phyloP scores from a whole-genome alignment of 805 yeast species.

The Brettanomyces bruxellensis region DNA sequence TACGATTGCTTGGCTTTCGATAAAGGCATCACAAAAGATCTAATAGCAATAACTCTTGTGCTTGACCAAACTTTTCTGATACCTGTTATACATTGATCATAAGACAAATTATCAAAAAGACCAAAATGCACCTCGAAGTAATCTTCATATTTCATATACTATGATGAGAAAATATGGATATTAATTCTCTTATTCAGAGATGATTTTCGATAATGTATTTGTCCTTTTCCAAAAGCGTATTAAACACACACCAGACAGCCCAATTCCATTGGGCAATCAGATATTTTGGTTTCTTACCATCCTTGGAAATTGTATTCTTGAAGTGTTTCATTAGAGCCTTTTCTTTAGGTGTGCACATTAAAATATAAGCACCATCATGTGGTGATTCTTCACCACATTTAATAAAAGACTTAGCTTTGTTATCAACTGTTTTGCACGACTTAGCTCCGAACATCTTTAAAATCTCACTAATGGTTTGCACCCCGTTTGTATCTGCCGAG shows the following conservation, averaged over 20 bases:
- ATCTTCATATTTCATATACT: no score
- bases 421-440: slow-evolving; percentile 10
- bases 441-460: slow-evolving; percentile 49
- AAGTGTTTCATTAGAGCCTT: slow-evolving; percentile 22
- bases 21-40: no score
- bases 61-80: no score
- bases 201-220: slow-evolving; percentile 12
- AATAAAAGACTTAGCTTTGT: slow-evolving; percentile 11
- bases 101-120: no score
- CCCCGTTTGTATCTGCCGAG: slow-evolving; percentile 52
- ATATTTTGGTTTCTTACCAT: slow-evolving; percentile 15
- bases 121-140: no score
- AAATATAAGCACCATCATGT: slow-evolving; percentile 2
- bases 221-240: slow-evolving; percentile 24
- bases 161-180: no score
- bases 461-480: slow-evolving; percentile 44
- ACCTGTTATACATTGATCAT: no score
- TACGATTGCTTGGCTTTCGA: no score
- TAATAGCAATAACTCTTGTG: no score
- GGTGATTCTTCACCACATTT: background rate
- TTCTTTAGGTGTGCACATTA: slow-evolving; percentile 20
- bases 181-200: background rate
- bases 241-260: slow-evolving; percentile 50
- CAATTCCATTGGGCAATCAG: slow-evolving; percentile 54
- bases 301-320: slow-evolving; percentile 7